phyloP scores from a whole-genome alignment of 2,329 filamentous ascomycete species.

The Sclerotiophoma versabilis region DNA sequence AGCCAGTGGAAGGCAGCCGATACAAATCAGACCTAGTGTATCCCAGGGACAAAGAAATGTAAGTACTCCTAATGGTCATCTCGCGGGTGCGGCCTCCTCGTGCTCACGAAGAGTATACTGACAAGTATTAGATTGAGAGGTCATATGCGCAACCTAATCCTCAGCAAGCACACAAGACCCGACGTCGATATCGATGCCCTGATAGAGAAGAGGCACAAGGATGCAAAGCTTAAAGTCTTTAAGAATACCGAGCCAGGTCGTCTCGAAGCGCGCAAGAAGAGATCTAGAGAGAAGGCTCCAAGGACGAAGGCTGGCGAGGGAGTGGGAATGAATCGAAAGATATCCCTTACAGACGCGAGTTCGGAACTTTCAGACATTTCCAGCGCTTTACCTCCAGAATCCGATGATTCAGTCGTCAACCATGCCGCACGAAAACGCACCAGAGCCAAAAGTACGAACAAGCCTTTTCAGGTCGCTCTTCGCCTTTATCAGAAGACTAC shows the following conservation, averaged over 20 bases:
- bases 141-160: background rate
- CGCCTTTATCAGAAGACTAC: constrained; percentile 9
- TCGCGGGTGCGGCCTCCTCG: too few species aligned
- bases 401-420: background rate
- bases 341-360: background rate
- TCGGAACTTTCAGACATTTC: background rate
- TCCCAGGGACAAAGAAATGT: constrained; percentile 2
- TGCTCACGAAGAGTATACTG: background rate
- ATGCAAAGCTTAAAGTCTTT: background rate
- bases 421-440: background rate
- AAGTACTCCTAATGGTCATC: background rate
- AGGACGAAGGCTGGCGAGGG: background rate
- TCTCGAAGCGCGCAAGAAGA: too few species aligned
- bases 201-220: constrained; percentile 1
- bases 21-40: constrained; percentile 23
- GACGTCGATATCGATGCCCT: background rate
- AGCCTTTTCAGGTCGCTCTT: constrained; percentile 10
- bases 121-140: background rate
- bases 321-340: background rate
- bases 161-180: background rate
- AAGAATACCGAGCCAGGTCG: background rate
- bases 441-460: background rate
- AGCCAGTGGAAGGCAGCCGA: constrained; percentile 8
- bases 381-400: background rate
- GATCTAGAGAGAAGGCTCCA: background rate